Base-by-base conservation (phyloP, 306 rosid species). In the Gynostemma pentaphyllum region DNA sequence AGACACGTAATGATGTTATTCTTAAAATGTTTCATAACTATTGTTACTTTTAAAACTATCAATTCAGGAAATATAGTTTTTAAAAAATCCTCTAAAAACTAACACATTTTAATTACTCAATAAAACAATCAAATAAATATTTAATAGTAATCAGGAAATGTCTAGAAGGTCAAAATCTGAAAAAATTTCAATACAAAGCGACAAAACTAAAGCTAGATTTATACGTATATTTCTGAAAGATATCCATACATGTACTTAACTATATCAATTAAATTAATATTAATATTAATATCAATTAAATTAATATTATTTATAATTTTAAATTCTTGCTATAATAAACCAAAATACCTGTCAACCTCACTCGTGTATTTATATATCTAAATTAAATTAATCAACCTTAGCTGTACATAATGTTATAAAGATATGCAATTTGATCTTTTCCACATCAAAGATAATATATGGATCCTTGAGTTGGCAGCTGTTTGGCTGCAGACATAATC, bases 381-480 rank as follows among this genome's bases (percentile, higher is more conserved):
- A 30, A n/a, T n/a, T n/a, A 36, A 36, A 52, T 27, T 27, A 36
- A 52, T 2, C 4, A 8, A 54, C 14, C 7, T n/a, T 56, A 56
- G 63, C 63, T 56, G 63, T 56, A 18, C 1, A 29, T 32, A n/a
- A 56, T 56, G 27, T 56, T 56, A 56, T 9, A 34, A 55, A 54
- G 41, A 54, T 54, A 15, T 54, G 61, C 61, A 54, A 29, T 15
- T 54, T 54, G 61, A 16, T 55, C 7, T 55, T 32, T 55, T 55
- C 26, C 14, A 9, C 7, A 32, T 30, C 16, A 55, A 32, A 55
- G 7, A 36, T 57, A 57, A 57, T 9, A 34, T 9, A 34, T 0
- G 18, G 3, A 3, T 57, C 18, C 32, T 9, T 62, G 68, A 26
- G 52, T 28, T 62, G 68, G 46, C 37, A 27, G 19, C 13, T 28